Conservation (phyloP, 257 asterid species). For the Linaria vulgaris region DNA sequence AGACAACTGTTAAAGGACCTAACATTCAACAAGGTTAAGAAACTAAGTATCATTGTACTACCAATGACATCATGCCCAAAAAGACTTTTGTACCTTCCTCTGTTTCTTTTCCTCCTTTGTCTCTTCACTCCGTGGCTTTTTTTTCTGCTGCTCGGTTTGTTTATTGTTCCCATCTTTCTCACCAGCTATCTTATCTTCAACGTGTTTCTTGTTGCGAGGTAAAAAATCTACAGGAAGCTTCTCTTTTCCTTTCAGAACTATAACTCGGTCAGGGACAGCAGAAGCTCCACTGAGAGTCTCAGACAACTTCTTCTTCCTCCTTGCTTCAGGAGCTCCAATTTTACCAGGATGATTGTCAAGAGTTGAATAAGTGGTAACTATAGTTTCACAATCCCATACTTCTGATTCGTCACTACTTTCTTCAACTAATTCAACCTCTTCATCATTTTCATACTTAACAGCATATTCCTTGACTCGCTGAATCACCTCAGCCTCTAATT, state of each 20-base stretch:
- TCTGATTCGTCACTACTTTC: constrained; percentile 86
- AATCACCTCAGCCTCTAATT: constrained; percentile 64
- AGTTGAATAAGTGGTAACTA: constrained; percentile 79
- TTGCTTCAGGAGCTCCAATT: constrained; percentile 70
- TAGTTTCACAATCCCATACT: constrained; percentile 91
- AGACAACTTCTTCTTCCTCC: constrained; percentile 71
- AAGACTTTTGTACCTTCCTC: constrained; percentile 57
- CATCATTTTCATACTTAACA: constrained; percentile 55
- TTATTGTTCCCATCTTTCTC: constrained; percentile 40
- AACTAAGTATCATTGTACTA: background rate
- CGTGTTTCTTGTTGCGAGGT: constrained; percentile 52
- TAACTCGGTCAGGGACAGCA: constrained; percentile 38
- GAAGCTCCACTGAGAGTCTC: constrained; percentile 49
- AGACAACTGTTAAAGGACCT: background rate
- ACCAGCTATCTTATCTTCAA: constrained; percentile 38
- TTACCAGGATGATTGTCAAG: constrained; percentile 92
- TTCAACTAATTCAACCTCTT: constrained; percentile 49
- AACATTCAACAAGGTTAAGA: background rate
- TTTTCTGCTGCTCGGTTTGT: constrained; percentile 42
- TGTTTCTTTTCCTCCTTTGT: constrained; percentile 96
- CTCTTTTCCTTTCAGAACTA: constrained; percentile 78
- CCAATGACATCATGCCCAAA: background rate
- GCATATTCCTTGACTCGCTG: constrained; percentile 68
- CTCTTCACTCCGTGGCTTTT: constrained; percentile 69
- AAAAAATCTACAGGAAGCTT: constrained; percentile 77